Evolutionary conservation across 805 yeast species (phyloP).

Genomic region (Metschnikowia lachancei): DNA sequence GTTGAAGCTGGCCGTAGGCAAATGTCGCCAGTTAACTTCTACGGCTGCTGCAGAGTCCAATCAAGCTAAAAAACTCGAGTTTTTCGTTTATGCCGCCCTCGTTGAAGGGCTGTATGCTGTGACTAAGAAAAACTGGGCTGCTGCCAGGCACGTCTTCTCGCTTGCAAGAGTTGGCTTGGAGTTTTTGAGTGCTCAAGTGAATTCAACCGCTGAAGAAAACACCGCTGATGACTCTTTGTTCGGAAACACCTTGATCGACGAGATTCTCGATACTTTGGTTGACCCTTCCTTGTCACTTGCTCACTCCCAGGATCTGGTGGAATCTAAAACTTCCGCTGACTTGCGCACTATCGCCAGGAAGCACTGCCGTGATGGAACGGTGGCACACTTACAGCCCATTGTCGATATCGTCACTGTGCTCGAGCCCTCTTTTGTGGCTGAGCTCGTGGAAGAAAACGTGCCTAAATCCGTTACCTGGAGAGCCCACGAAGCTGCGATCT

Average conservation of each 20-base stretch:
- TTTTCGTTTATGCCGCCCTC: slow-evolving; percentile 44
- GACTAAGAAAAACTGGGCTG: slow-evolving; percentile 53
- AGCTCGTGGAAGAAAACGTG: slow-evolving; percentile 26
- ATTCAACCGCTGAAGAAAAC: neutral
- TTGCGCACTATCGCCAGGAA: slow-evolving; percentile 49
- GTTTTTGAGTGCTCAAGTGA: slow-evolving; percentile 35
- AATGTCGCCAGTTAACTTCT: slow-evolving; percentile 42
- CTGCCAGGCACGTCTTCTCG: slow-evolving; percentile 52
- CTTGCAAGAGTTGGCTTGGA: slow-evolving; percentile 62
- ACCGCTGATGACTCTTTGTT: slow-evolving; percentile 3
- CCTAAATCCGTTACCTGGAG: slow-evolving; percentile 47
- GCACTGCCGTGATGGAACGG: slow-evolving; percentile 31
- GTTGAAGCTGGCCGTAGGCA: slow-evolving; percentile 58
- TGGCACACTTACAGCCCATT: slow-evolving; percentile 38
- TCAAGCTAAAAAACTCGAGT: slow-evolving; percentile 27
- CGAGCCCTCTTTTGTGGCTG: slow-evolving; percentile 38
- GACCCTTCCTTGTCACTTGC: slow-evolving; percentile 67
- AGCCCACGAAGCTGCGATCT: slow-evolving; percentile 54
- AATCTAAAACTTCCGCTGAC: slow-evolving; percentile 37
- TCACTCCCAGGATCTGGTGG: slow-evolving; percentile 38
- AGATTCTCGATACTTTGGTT: slow-evolving; percentile 53
- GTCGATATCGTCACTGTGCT: slow-evolving; percentile 37
- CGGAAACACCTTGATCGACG: slow-evolving; percentile 46
- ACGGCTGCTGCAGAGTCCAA: slow-evolving; percentile 42
- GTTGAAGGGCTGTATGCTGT: slow-evolving; percentile 51